phyloP scores from a whole-genome alignment of 768 basidiomycete species.

The Cystofilobasidium ferigula region DNA sequence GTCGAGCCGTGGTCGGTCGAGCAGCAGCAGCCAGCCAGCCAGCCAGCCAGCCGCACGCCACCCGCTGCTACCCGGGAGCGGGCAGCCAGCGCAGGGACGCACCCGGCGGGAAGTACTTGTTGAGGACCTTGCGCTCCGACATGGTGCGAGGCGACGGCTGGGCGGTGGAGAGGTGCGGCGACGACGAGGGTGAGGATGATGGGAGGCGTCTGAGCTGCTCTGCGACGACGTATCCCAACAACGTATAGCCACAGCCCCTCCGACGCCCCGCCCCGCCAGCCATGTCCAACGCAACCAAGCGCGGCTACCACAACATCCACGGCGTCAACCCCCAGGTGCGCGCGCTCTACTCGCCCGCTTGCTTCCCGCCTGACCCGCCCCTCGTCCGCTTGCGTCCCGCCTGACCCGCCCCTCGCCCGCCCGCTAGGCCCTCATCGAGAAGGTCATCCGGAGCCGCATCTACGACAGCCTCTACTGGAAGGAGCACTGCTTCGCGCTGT shows the following conservation, averaged over 20 bases:
- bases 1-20: too few species aligned
- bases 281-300: conserved; percentile 90
- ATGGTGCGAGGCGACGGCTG: conserved; percentile 28
- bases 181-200: too few species aligned
- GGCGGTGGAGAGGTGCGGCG: background rate
- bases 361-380: background rate
- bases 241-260: too few species aligned
- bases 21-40: too few species aligned
- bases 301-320: conserved; percentile 78
- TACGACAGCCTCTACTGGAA: conserved; percentile 96
- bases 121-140: conserved; percentile 43
- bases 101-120: conserved; percentile 29
- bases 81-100: background rate
- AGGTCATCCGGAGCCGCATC: conserved; percentile 87
- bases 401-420: background rate
- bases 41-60: too few species aligned
- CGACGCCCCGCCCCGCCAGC: background rate
- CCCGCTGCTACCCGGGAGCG: too few species aligned
- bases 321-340: conserved; percentile 90
- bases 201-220: too few species aligned
- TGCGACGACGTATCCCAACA: too few species aligned
- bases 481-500: conserved; percentile 95
- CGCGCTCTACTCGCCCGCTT: background rate
- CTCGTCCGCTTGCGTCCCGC: background rate
- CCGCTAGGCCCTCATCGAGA: conserved; percentile 77